These are phyloP conservation scores for Alternaria arbusti DNA, from an alignment of 2,329 filamentous ascomycete genomes.

Conservation along the genomic window DNA sequence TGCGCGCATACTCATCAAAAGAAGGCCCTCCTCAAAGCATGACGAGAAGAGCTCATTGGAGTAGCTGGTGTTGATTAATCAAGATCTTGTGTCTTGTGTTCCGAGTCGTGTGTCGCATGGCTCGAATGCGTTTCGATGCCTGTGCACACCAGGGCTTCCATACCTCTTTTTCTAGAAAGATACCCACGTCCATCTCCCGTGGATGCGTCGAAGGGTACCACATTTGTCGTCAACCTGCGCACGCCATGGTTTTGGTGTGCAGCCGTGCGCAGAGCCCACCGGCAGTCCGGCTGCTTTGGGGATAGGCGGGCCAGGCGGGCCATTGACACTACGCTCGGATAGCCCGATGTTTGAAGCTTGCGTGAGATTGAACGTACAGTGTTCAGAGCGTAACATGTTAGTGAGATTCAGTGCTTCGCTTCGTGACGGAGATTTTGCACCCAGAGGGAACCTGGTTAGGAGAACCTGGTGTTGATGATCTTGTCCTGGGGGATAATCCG, in stretches of 20 bases:
- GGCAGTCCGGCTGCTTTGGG: background rate
- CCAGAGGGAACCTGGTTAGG: background rate
- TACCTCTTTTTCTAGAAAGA: background rate
- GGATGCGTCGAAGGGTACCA: background rate
- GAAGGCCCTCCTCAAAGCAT: background rate
- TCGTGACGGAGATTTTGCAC: constrained; percentile 1
- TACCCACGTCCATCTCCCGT: constrained; percentile 1
- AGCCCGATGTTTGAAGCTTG: constrained; percentile 6
- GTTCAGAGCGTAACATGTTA: constrained; percentile 2
- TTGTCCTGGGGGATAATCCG: background rate
- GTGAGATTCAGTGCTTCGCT: background rate
- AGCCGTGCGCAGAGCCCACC: constrained; percentile 1
- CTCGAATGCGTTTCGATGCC: background rate
- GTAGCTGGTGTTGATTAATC: background rate
- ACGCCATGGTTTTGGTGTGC: background rate
- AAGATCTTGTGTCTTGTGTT: background rate
- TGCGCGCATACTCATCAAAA: constrained; percentile 1
- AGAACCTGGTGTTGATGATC: constrained; percentile 1
- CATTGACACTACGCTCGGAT: constrained; percentile 3
- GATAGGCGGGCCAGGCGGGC: background rate
- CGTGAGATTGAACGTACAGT: constrained; percentile 1
- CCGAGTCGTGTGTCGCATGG: background rate
- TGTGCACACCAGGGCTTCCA: background rate
- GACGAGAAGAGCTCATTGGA: background rate
- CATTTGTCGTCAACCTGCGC: constrained; percentile 1